Evolutionary conservation across 2,329 filamentous ascomycete genomes (phyloP), one percentile per base, ranked within the genome.

Genomic region (Penicillium decumbens): DNA sequence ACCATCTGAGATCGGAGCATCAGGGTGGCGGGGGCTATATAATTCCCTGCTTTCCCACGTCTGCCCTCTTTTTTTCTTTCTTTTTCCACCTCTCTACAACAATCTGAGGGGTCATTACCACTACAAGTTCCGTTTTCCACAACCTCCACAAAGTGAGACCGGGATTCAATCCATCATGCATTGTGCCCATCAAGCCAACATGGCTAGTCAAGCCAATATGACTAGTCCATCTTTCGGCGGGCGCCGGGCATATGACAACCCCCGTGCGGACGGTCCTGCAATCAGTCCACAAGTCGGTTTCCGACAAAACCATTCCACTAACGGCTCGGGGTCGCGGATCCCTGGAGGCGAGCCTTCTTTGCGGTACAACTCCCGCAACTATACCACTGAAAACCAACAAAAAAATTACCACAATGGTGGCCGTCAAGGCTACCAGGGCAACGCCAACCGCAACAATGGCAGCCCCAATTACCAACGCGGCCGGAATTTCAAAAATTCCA

Each of bases 251-350:
- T n/a, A 46, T 32, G 4, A n/a, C 6, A 30, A 35, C 15, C 38
- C 38, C 27, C 15, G 39, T 37, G 41, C 30, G 24, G 44, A 38
- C 15, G 41, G 45, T 51, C 51, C 48, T 47, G 40, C 38, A 8
- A 28, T 42, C 37, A 45, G 25, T 42, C 42, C 38, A 45, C 23
- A 41, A 24, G 40, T 39, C 40, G 49, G 28, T 15, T 51, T 41
- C 29, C 28, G 40, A 43, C 49, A 23, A 42, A 20, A 27, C 42
- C 33, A 27, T 33, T 10, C 41, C 47, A 47, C 47, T 2, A 39
- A 50, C 23, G 54, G 51, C 45, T 27, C 45, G 45, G 40, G 39
- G 49, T 37, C 42, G 41, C 35, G 20, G 33, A 46, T 51, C n/a
- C 43, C 47, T 23, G 32, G 32, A 47, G 20, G 38, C 6, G 38